Conservation (phyloP, 176 grass and related monocot species). For the Cenchrus purpureus region DNA sequence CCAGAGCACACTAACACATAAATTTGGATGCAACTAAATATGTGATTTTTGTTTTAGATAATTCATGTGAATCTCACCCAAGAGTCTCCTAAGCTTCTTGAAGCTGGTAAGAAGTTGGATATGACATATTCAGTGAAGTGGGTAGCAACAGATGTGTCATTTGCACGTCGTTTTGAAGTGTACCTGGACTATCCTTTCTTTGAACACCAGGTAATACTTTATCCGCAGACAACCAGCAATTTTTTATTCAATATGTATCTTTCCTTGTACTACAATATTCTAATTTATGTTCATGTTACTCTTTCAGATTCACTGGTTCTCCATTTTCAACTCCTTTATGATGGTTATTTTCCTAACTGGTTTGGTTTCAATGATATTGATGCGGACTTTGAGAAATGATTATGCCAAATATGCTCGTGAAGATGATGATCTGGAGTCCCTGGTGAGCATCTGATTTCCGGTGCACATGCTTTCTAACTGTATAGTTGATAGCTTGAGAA, state of each 20-base stretch:
- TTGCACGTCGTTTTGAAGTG: conserved; percentile 93
- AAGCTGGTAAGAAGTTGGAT: conserved; percentile 73
- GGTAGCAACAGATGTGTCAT: conserved; percentile 74
- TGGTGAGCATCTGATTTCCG: conserved; percentile 55
- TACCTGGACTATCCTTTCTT: conserved; percentile 99
- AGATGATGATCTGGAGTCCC: conserved; percentile 91
- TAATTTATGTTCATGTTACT: conserved; percentile 33
- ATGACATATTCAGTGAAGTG: conserved; percentile 97
- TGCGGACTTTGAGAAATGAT: conserved; percentile 97
- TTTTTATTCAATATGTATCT: conserved; percentile 28
- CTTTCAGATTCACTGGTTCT: conserved; percentile 99
- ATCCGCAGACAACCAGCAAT: neutral
- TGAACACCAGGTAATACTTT: conserved; percentile 92
- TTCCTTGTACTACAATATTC: conserved; percentile 26
- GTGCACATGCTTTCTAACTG: conserved; percentile 12
- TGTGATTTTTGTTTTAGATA: conserved; percentile 58
- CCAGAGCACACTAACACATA: neutral
- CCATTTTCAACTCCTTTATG: conserved; percentile 99
- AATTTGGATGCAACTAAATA: conserved; percentile 27
- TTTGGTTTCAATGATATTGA: conserved; percentile 96
- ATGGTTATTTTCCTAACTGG: conserved; percentile 99
- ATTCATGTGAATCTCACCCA: conserved; percentile 99
- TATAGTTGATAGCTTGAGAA: conserved; percentile 36
- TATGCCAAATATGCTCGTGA: conserved; percentile 99
- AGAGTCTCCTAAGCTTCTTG: conserved; percentile 90